Base-by-base conservation (phyloP, 75 land plant species). In the Picea sitchensis region DNA sequence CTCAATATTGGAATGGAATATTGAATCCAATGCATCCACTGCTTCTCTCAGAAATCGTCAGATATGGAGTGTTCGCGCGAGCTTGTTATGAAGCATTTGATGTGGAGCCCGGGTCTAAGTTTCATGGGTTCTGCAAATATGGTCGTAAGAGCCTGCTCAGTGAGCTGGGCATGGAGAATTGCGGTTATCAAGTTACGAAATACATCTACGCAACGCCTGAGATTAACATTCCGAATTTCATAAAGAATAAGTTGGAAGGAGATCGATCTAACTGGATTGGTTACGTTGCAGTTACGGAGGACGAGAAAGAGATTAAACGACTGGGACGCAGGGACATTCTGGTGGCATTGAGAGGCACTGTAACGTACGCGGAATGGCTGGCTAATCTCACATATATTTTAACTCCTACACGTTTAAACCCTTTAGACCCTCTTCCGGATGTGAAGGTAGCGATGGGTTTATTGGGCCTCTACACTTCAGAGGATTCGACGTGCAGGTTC, bases 51-150 rank as follows among this genome's bases (percentile, higher is more conserved):
- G 94, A 90, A 77, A 85, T 94, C 57, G 84, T 94, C 79, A 84
- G 89, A 21, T 94, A 94, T 78, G 96, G 94, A 0, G 94, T 90
- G 69, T 88, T 92, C 54, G 88, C 81, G 20, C 56, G 79, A 17
- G 86, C 73, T n/a, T 71, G 73, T 44, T 92, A 94, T 82, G 88
- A 90, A 60, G 90, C 96, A 2, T 90, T 92, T 86, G 93, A 95
- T 31, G 80, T 81, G 78, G 90, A 92, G 62, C 79, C 90, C n/a
- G 59, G 23, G 79, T 95, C 93, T 47, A 86, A 82, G 69, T 83
- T 86, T n/a, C 84, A 82, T 84, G 85, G 92, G 30, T 86, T 84
- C 69, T 92, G 93, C 89, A 89, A 87, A 76, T 86, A 87, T 76
- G 84, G 84, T 31, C 54, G 73, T 2, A 18, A 71, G 12, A 71